A percentile compares a stretch with the other conserved stretches of the same genome.
phyloP scores from a whole-genome alignment of 257 asterid genomes.

The Cynanchum wilfordii region DNA sequence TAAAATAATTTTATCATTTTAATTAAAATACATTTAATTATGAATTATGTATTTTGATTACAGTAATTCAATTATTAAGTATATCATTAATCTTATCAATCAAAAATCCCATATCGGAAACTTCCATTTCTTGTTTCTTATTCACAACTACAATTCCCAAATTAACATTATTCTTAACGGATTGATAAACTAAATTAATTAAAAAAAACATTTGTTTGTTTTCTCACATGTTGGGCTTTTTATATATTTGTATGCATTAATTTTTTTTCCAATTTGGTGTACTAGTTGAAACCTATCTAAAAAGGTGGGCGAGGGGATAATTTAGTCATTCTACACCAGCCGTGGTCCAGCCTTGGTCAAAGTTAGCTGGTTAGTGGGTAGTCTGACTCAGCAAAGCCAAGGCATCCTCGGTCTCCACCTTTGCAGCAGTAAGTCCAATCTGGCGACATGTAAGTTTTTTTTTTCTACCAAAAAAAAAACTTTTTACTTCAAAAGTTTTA shows the following conservation, averaged over 20 bases:
- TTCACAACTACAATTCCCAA: background rate
- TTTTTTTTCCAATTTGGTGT: too few relatives aligned
- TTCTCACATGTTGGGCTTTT: slow-evolving; percentile 1
- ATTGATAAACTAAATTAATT: background rate
- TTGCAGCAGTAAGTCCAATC: slow-evolving; percentile 9
- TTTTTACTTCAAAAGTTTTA: too few relatives aligned
- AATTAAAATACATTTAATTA: too few relatives aligned
- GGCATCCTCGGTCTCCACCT: background rate
- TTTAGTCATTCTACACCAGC: slow-evolving; percentile 15
- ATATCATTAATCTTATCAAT: too few relatives aligned
- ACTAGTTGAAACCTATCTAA: background rate
- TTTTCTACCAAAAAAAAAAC: too few relatives aligned
- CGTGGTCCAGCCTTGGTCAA: slow-evolving; percentile 27
- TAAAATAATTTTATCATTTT: too few relatives aligned
- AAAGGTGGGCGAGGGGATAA: slow-evolving; percentile 15
- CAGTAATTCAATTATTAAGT: too few relatives aligned
- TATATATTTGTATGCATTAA: background rate
- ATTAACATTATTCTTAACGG: background rate
- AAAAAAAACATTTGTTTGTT: background rate
- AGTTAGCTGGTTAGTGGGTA: slow-evolving; percentile 13
- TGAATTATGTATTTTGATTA: too few relatives aligned
- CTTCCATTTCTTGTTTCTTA: slow-evolving; percentile 4
- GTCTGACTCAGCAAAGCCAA: background rate
- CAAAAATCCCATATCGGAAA: background rate
- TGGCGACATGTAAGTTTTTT: slow-evolving; percentile 21